Conservation (phyloP, 2,329 filamentous ascomycete genomes). For the Xylaria sp. region DNA sequence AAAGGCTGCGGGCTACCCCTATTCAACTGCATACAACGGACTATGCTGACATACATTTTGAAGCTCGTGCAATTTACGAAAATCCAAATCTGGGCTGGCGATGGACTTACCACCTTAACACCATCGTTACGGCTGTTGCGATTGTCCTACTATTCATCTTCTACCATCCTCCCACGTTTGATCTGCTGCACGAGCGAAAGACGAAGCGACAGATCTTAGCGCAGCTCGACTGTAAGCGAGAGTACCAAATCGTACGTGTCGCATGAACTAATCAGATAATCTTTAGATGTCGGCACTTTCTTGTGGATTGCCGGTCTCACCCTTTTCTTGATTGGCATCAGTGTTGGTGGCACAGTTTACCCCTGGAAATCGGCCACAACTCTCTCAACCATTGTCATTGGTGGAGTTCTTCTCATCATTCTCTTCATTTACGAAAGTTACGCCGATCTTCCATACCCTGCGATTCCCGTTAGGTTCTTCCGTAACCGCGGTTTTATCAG, state of each 20-base stretch:
- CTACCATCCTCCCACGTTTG: slow-evolving; percentile 56
- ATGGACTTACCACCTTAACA: slow-evolving; percentile 57
- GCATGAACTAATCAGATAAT: neutral
- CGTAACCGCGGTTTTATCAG: slow-evolving; percentile 53
- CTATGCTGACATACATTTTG: slow-evolving; percentile 6
- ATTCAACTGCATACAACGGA: neutral
- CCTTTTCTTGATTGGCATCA: slow-evolving; percentile 59
- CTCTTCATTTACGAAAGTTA: slow-evolving; percentile 54
- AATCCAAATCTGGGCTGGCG: slow-evolving; percentile 53
- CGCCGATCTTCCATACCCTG: slow-evolving; percentile 52
- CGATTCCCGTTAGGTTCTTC: slow-evolving; percentile 54
- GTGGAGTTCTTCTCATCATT: slow-evolving; percentile 48
- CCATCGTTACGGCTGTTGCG: slow-evolving; percentile 52
- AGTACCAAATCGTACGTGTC: neutral
- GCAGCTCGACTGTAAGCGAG: slow-evolving; percentile 51
- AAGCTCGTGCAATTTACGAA: slow-evolving; percentile 52
- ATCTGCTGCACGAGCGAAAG: slow-evolving; percentile 54
- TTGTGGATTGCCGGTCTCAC: slow-evolving; percentile 59
- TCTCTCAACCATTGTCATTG: slow-evolving; percentile 54
- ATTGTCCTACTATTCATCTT: slow-evolving; percentile 53
- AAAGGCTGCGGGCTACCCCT: too few relatives aligned
- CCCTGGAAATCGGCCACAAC: slow-evolving; percentile 56
- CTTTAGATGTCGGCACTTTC: slow-evolving; percentile 54
- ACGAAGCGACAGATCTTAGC: slow-evolving; percentile 51
- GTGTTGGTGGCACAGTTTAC: slow-evolving; percentile 57